Evolutionary conservation across 352 stramenopile species (phyloP), one percentile per base, ranked within the genome.

Genomic region (Peronospora belbahrii): DNA sequence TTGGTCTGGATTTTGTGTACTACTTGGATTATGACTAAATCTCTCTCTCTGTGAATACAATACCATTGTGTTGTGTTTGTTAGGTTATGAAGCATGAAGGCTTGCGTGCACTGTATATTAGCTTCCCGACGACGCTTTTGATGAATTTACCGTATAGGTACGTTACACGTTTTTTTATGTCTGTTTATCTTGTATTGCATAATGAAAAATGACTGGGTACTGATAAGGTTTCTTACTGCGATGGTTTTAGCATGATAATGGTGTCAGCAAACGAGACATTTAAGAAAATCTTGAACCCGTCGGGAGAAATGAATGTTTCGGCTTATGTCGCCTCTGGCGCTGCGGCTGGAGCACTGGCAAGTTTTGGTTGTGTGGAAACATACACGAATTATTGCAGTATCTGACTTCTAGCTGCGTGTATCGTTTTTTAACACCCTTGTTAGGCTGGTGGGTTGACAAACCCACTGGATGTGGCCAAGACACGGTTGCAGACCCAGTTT

Each of bases 391-490:
- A 10, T 35, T 18, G 11, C 3, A 11, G 4, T 34, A 14, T 25
- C 42, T 45, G 30, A 50, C 28, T 27, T 17, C 5, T 23, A 18
- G 9, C 11, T 48, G 8, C 1, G 9, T 42, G 8, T 25, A 11
- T 18, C 14, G 10, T 22, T n/a, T 41, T 6, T 52, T 31, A 15
- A 8, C 17, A 39, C n/a, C n/a, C n/a, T n/a, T 18, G n/a, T 17
- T 37, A 85, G 74, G 80, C 80, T 62, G 80, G 80, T 19, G 87
- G 83, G 18, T 33, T 96, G 13, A 99, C 97, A 17, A 98, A 95
- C 42, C 97, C 97, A 15, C 71, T 99, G 48, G 97, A 99, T 79
- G 91, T 98, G 23, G 88, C 98, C 40, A 99, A 99, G 73, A 99
- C 97, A 13, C 71, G 87, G 37, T 71, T 98, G 57, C 94, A 98